These are phyloP conservation scores for Monosporozyma servazzii DNA, from an alignment of 805 yeast genomes.

Conservation along the genomic window DNA sequence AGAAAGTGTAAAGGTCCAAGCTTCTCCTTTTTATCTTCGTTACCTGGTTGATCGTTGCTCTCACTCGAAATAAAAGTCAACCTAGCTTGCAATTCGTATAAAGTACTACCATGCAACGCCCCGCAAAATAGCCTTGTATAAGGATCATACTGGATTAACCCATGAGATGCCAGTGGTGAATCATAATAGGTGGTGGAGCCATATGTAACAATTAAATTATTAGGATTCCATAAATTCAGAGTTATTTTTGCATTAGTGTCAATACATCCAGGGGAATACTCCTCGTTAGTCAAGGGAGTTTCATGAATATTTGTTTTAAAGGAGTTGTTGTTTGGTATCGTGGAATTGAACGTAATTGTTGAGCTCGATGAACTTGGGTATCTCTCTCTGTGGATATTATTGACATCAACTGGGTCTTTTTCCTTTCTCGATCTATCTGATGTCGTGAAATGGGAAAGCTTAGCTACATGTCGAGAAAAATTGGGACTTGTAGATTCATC, in stretches of 20 bases:
- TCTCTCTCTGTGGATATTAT: neutral
- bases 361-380: neutral
- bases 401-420: neutral
- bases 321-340: neutral
- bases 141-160: conserved; percentile 11
- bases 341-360: neutral
- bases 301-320: neutral
- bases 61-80: conserved; percentile 4
- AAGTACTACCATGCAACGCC: conserved; percentile 12
- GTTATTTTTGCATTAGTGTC: neutral
- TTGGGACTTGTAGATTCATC: conserved; percentile 1
- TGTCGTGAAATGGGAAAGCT: neutral
- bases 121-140: conserved; percentile 11
- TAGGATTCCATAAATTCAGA: conserved; percentile 12
- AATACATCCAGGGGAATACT: neutral
- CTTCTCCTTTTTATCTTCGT: neutral
- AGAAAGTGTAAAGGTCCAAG: conserved; percentile 10
- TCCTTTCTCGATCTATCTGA: neutral
- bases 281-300: neutral
- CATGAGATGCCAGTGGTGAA: conserved; percentile 12
- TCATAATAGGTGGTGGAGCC: conserved; percentile 14
- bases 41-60: neutral
- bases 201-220: conserved; percentile 11
- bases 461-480: neutral
- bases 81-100: conserved; percentile 10